Evolutionary conservation across 2,329 filamentous ascomycete species (phyloP), one percentile per base, ranked within the genome.

Genomic region (Calonectria montana): DNA sequence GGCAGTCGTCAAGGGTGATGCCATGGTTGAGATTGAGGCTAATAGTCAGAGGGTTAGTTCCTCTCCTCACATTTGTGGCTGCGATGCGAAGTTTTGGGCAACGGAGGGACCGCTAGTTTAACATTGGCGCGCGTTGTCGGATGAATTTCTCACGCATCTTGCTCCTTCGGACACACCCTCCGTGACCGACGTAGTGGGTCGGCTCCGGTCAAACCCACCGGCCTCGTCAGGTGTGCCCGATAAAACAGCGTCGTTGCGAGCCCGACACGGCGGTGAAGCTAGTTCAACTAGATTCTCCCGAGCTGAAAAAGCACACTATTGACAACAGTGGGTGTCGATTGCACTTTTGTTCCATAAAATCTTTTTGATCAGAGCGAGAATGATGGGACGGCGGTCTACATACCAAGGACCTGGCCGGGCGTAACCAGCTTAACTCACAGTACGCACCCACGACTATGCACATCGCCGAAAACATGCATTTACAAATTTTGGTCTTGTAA

Each of bases 1-100:
- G 53, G 93, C 91, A 70, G 88, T 87, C 74, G 88, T 88, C 67
- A 95, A 83, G 4, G 82, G 74, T 64, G 89, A 85, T 55, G 89
- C 84, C 88, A 91, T 91, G 72, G 82, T 41, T 43, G 43, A 75
- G 47, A 48, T 53, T 75, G 71, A 72, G 67, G 63, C 72, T 69
- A 63, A 69, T 43, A 39, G 25, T 50, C 27, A 48, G 41, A 62
- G 57, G 61, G 67, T 47, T 43, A 16, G 43, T 21, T 65, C 47
- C 31, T 27, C 7, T 35, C 37, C 35, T 70, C 47, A 61, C 65
- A 31, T 70, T 47, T 63, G 64, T 68, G 65, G 67, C 70, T 64
- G 64, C 57, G 66, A 53, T 67, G 57, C 47, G 37, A 62, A 43
- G 16, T 63, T 69, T 69, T 72, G 55, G 55, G 62, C 21, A 12